These are phyloP conservation scores for Talaromyces borbonicus DNA, from an alignment of 495 filamentous ascomycete genomes.

Conservation along the genomic window DNA sequence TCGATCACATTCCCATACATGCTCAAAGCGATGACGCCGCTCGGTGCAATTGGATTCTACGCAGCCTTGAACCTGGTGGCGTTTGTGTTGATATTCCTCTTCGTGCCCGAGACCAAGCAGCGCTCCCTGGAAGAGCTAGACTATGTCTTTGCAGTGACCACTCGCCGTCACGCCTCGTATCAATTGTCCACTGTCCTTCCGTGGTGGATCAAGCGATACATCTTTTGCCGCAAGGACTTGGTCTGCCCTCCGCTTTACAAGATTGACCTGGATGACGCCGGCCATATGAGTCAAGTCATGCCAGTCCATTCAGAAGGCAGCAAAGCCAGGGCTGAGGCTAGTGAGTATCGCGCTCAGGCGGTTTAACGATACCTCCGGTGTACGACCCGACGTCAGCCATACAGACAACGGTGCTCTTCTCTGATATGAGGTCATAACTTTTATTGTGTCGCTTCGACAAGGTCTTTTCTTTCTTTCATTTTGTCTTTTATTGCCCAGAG, in stretches of 20 bases:
- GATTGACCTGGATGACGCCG: slow-evolving; percentile 14
- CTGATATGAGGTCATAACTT: no score
- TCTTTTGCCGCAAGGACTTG: slow-evolving; percentile 32
- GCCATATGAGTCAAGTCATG: not conserved
- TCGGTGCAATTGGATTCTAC: slow-evolving; percentile 51
- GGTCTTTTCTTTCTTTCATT: no score
- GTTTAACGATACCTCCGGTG: not conserved
- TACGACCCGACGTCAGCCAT: no score
- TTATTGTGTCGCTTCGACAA: not conserved
- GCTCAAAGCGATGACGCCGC: slow-evolving; percentile 37
- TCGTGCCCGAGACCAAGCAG: slow-evolving; percentile 57
- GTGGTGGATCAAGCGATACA: slow-evolving; percentile 42
- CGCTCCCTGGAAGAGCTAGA: slow-evolving; percentile 48
- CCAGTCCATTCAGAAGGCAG: not conserved
- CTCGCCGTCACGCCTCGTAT: slow-evolving; percentile 37
- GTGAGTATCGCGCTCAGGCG: not conserved
- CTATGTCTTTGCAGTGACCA: slow-evolving; percentile 46
- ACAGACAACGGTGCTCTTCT: no score
- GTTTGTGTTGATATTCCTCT: slow-evolving; percentile 57
- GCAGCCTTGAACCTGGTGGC: slow-evolving; percentile 54
- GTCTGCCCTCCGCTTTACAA: slow-evolving; percentile 34
- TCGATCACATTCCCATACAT: slow-evolving; percentile 57
- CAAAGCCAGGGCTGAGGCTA: not conserved
- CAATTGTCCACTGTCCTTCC: slow-evolving; percentile 37
- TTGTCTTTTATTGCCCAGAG: no score